Percentiles rank a stretch among this genome's conserved stretches.
Evolutionary conservation across 352 stramenopile species (phyloP).

Genomic region (Phytophthora cactorum): DNA sequence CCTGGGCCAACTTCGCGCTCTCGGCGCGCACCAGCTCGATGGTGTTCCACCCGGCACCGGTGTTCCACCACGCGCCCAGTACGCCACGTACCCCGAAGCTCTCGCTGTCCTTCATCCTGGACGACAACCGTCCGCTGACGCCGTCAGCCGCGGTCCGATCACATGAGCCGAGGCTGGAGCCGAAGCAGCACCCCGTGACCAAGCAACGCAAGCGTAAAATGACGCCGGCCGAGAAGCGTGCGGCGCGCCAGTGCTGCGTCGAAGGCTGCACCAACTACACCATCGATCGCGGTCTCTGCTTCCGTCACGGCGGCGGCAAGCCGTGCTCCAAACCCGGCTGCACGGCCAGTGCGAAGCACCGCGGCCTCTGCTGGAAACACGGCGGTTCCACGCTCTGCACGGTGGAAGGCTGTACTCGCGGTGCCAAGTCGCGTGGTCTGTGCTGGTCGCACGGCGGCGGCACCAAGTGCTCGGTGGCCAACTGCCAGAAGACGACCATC

Average conservation of each 20-base stretch:
- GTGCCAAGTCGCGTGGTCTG: conserved; percentile 77
- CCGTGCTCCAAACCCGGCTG: conserved; percentile 62
- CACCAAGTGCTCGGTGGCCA: conserved; percentile 60
- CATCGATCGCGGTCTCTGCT: conserved; percentile 51
- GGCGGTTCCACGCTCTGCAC: too few species aligned
- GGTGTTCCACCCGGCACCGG: conserved; percentile 15
- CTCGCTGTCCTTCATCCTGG: conserved; percentile 36
- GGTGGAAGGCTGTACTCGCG: too few species aligned
- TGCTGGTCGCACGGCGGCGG: conserved; percentile 87
- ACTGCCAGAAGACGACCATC: conserved; percentile 47
- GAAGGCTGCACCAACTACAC: conserved; percentile 57
- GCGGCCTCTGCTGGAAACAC: too few species aligned
- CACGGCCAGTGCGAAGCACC: too few species aligned
- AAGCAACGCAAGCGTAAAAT: conserved; percentile 19
- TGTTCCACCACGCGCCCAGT: conserved; percentile 1
- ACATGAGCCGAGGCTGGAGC: not conserved
- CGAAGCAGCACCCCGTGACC: conserved; percentile 7
- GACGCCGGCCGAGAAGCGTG: conserved; percentile 18
- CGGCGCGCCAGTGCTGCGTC: conserved; percentile 59
- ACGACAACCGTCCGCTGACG: conserved; percentile 22
- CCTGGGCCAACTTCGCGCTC: conserved; percentile 16
- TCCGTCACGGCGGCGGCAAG: conserved; percentile 36
- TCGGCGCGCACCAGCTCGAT: conserved; percentile 1
- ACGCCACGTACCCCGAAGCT: conserved; percentile 21
- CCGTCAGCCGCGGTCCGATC: conserved; percentile 9